Percentiles rank a stretch among this genome's conserved stretches.
phyloP scores from a whole-genome alignment of 75 land plant species.

The Pinus albicaulis region DNA sequence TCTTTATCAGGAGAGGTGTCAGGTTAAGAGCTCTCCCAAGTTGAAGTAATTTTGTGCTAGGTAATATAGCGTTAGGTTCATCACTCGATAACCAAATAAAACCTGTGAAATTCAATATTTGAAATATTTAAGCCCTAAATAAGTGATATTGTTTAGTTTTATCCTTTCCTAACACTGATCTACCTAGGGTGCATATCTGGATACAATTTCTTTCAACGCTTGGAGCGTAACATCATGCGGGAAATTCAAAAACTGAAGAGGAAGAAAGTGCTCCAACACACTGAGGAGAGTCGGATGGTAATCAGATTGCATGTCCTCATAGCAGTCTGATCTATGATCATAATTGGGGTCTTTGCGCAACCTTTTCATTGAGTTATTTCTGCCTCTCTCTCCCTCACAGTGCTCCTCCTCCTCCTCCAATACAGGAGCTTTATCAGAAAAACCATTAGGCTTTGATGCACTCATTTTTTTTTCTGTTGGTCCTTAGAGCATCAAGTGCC shows the following conservation, averaged over 20 bases:
- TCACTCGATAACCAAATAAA: too few relatives aligned
- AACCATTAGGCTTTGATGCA: background rate
- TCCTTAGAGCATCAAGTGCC: background rate
- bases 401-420: background rate
- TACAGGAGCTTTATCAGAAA: background rate
- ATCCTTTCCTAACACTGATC: slow-evolving; percentile 34
- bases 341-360: slow-evolving; percentile 27
- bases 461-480: background rate
- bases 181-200: slow-evolving; percentile 44
- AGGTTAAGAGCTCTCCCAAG: too few relatives aligned
- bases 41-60: too few relatives aligned
- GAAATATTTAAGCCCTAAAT: too few relatives aligned
- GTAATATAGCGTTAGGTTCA: too few relatives aligned
- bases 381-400: background rate
- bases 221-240: slow-evolving; percentile 32
- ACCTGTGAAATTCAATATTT: too few relatives aligned
- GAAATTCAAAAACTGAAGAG: slow-evolving; percentile 18
- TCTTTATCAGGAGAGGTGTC: too few relatives aligned
- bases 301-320: slow-evolving; percentile 39
- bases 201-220: slow-evolving; percentile 24
- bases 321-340: slow-evolving; percentile 33
- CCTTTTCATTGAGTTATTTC: slow-evolving; percentile 3
- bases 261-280: slow-evolving; percentile 42
- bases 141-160: background rate
- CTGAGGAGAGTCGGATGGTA: slow-evolving; percentile 47